Base-by-base conservation (phyloP, 129 eudicot species). In the Calendula officinalis region DNA sequence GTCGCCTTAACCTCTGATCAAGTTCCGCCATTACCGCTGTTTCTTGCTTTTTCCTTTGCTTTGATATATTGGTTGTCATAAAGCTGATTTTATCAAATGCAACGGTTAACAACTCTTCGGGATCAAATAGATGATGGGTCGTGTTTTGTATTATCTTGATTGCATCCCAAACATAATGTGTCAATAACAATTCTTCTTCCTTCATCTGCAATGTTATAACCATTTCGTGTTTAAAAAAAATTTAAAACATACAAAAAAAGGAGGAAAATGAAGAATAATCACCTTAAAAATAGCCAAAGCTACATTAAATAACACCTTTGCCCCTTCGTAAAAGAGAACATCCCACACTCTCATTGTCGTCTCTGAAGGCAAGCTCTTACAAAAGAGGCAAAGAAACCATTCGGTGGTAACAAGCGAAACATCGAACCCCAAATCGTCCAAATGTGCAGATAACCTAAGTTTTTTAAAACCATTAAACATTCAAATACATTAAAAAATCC, bases 341-440 rank as follows among this genome's bases (percentile, higher is more conserved):
- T 90, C 97, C 97, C 97, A 90, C 42, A 90, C 89, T 45, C 97
- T 80, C 90, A 90, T 66, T 4, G 97, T 86, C 16, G 97, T 90
- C 95, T 90, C 75, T 6, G 97, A 90, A 65, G 97, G 97, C 63
- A 90, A 82, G 87, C 95, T 90, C 60, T 86, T 90, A 41, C 89
- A 81, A 62, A 86, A 90, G 60, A 90, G 79, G 67, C 97, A 90
- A 13, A 90, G 80, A 80, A 90, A 89, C 97, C 97, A 89, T 56
- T 89, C 95, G 4, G 97, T 89, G 65, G 88, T 80, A 39, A 89
- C 91, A 61, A 89, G 95, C 37, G 97, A 83, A 71, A 86, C 88
- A 76, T 89, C 97, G 42, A 86, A 89, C 56, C 88, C 95, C 61
- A 89, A 37, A 27, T 83, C 77, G 66, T 86, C 95, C 76, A 89